Conservation (phyloP, 371 early-diverging fungal genomes). For the Mucor ambiguus region DNA sequence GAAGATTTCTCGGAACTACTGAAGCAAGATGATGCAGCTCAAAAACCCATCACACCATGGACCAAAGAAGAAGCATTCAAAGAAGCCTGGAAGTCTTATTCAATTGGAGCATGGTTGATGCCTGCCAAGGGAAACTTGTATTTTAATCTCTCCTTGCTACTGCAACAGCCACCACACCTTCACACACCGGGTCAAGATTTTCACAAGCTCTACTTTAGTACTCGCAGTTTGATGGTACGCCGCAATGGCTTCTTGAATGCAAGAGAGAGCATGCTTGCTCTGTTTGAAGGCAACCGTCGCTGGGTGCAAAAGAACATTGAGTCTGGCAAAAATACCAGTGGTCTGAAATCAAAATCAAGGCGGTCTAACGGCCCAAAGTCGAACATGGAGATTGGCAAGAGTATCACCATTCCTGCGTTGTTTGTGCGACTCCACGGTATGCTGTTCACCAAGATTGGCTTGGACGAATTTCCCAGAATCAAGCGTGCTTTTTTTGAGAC, state of each 20-base stretch:
- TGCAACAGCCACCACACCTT: slow-evolving; percentile 15
- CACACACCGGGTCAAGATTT: slow-evolving; percentile 25
- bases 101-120: slow-evolving; percentile 59
- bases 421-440: slow-evolving; percentile 65
- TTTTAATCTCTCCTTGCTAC: slow-evolving; percentile 42
- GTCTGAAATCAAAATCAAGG: slow-evolving; percentile 11
- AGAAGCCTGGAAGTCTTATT: slow-evolving; percentile 58
- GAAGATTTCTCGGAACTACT: slow-evolving; percentile 18
- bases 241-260: slow-evolving; percentile 51
- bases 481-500: slow-evolving; percentile 41
- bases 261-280: slow-evolving; percentile 43
- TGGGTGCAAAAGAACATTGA: slow-evolving; percentile 29
- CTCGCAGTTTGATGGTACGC: slow-evolving; percentile 50
- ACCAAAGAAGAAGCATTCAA: slow-evolving; percentile 32
- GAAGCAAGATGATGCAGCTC: not conserved
- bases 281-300: slow-evolving; percentile 50
- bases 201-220: slow-evolving; percentile 47
- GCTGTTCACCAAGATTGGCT: slow-evolving; percentile 67
- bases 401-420: slow-evolving; percentile 35
- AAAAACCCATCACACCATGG: not conserved
- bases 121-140: slow-evolving; percentile 59
- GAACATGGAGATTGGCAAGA: slow-evolving; percentile 6
- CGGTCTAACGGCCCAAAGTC: not conserved
- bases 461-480: slow-evolving; percentile 55
- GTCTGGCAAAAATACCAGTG: slow-evolving; percentile 7